Evolutionary conservation across 2,329 filamentous ascomycete genomes (phyloP), one percentile per base, ranked within the genome.

Genomic region (Fusarium tupiense): DNA sequence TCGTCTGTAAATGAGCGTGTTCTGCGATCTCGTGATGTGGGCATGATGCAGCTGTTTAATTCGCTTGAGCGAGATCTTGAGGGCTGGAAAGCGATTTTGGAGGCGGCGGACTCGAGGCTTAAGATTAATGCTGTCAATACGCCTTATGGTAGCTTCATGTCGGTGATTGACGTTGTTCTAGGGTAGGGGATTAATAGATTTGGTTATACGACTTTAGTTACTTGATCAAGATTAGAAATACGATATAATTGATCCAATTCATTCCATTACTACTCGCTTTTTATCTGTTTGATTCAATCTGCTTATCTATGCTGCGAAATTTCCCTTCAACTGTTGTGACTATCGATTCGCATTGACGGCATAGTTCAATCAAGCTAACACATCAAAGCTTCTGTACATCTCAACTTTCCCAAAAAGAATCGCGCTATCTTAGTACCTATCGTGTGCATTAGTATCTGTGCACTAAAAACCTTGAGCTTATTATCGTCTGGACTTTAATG

Each of bases 31-130:
- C 60, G 60, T 1, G 60, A 63, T n/a, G 50, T 58, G 13, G 60
- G 40, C 5, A 63, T 63, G 50, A 58, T 63, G 60, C 60, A 46
- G 33, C 24, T 63, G 3, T 63, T 63, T 20, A 63, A 63, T 29
- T 58, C 60, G 0, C 24, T 46, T 26, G 60, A 63, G 10, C 13
- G 52, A 31, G 60, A 63, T 3, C 40, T 63, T 19, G 60, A 46
- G 14, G 19, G 40, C 1, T 63, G 60, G 60, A 26, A 63, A 2
- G 52, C 31, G 2, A 58, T 63, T 5, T 3, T 63, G 16, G 40
- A 56, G 29, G 60, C 31, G 3, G 60, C 37, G 50, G 60, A 63
- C 12, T 37, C 60, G 16, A 63, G 50, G 5, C 60, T 63, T 2
- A 63, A 24, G 50, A 63, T 63, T 7, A 63, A 58, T 22, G 38